phyloP scores from a whole-genome alignment of 2,329 filamentous ascomycete genomes.

The Paradendryphiella salina region DNA sequence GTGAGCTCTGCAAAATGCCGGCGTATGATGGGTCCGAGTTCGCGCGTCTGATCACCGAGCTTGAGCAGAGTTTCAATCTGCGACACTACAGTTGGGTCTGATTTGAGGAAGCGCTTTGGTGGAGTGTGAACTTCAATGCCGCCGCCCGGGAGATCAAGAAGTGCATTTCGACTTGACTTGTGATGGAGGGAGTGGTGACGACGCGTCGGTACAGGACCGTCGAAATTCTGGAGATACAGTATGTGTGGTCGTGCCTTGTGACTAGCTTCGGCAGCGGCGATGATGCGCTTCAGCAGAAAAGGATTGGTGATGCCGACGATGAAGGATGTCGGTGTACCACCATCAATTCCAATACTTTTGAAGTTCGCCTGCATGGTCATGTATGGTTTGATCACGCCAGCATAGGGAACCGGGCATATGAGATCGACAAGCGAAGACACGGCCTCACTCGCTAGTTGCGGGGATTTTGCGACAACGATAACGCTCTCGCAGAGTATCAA shows the following conservation, averaged over 20 bases:
- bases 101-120: conserved; percentile 46
- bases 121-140: conserved; percentile 46
- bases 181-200: conserved; percentile 45
- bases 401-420: conserved; percentile 48
- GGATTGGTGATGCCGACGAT: conserved; percentile 50
- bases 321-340: conserved; percentile 46
- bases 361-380: conserved; percentile 52
- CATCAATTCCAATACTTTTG: conserved; percentile 46
- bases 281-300: conserved; percentile 48
- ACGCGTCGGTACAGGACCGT: conserved; percentile 43
- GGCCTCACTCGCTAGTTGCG: conserved; percentile 47
- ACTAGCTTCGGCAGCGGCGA: conserved; percentile 41
- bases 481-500: conserved; percentile 48
- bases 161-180: conserved; percentile 40
- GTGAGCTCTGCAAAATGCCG: conserved; percentile 50
- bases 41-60: conserved; percentile 35
- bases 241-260: conserved; percentile 44
- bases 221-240: conserved; percentile 45
- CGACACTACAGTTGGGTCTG: conserved; percentile 40
- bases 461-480: conserved; percentile 49
- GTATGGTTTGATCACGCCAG: conserved; percentile 47
- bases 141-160: conserved; percentile 47
- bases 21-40: conserved; percentile 45
- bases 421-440: conserved; percentile 48
- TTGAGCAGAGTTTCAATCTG: conserved; percentile 43